Base-by-base conservation (phyloP, 2,329 filamentous ascomycete species). In the Xylaria digitata region DNA sequence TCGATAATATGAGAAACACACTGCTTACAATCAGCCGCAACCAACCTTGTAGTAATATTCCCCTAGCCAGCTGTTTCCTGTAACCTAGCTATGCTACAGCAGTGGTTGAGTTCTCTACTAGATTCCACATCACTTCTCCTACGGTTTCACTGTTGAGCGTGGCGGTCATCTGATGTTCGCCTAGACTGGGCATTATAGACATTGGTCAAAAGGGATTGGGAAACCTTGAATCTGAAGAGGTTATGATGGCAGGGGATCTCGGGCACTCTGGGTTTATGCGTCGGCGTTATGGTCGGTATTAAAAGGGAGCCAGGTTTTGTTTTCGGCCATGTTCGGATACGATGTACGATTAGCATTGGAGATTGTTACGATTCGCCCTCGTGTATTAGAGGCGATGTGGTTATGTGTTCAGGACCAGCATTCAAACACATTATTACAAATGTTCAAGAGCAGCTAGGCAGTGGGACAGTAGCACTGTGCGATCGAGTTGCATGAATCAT, bases 281-380 rank as follows among this genome's bases (percentile, higher is more conserved):
- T 68, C 53, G 68, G 68, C 68, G 68, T 69, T 69, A 59, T 26
- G 68, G 68, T 42, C 56, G 54, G 55, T 58, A 46, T 53, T 61
- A 55, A 66, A 70, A 66, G 58, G 49, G 50, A 66, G 21, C 23
- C 15, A 52, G 62, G 63, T 19, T 37, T 37, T 61, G 59, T 55
- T 61, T 60, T 49, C n/a, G 43, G 43, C 30, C 66, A 61, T 67
- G 64, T 71, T 61, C 56, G 57, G 56, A 69, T 65, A 69, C 32
- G 67, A 65, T 71, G 69, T 71, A 71, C 61, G 67, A 71, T 67
- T 67, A 69, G 57, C 53, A 43, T 49, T 21, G 63, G 65, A 65
- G 58, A 63, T 50, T 58, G 57, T 59, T 61, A 66, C 50, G 59
- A 49, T 53, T 52, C 23, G 60, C 50, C 58, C 32, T 48, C 15